Conservation (phyloP, 257 asterid species). For the Gentiana dahurica region DNA sequence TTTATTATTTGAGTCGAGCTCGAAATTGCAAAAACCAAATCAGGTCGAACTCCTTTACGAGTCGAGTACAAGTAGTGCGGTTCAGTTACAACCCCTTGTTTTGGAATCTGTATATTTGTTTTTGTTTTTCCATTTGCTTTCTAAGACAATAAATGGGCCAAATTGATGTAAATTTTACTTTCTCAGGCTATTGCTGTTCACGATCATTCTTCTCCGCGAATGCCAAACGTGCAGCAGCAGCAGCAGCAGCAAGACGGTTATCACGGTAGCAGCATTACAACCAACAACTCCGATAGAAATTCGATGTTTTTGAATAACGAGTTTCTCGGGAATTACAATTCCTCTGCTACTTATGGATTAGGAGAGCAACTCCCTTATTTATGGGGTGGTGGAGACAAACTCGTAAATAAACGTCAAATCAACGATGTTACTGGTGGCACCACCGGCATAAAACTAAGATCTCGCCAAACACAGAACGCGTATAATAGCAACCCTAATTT, state of each 20-base stretch:
- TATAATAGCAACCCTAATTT: conserved; percentile 2
- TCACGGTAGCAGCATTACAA: conserved; percentile 9
- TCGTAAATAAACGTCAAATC: neutral
- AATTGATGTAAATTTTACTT: no score
- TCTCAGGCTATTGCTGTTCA: conserved; percentile 29
- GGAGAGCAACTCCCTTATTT: conserved; percentile 18
- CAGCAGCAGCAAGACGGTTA: no score
- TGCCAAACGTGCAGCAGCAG: conserved; percentile 7
- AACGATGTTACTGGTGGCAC: conserved; percentile 18
- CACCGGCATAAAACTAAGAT: conserved; percentile 49
- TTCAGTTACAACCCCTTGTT: no score
- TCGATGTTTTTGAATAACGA: conserved; percentile 9
- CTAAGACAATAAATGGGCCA: no score
- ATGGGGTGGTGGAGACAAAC: neutral
- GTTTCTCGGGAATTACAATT: conserved; percentile 4
- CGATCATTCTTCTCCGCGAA: conserved; percentile 21
- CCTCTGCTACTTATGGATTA: conserved; percentile 14
- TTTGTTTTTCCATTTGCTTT: no score
- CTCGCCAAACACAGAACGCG: conserved; percentile 21
- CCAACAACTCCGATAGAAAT: conserved; percentile 10
- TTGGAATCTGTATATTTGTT: no score
- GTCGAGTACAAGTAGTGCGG: no score
- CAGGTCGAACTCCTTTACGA: no score
- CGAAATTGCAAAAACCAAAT: no score
- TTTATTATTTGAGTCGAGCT: no score